Base-by-base conservation (phyloP, 441 rosid genomes). In the Eruca vesicaria region DNA sequence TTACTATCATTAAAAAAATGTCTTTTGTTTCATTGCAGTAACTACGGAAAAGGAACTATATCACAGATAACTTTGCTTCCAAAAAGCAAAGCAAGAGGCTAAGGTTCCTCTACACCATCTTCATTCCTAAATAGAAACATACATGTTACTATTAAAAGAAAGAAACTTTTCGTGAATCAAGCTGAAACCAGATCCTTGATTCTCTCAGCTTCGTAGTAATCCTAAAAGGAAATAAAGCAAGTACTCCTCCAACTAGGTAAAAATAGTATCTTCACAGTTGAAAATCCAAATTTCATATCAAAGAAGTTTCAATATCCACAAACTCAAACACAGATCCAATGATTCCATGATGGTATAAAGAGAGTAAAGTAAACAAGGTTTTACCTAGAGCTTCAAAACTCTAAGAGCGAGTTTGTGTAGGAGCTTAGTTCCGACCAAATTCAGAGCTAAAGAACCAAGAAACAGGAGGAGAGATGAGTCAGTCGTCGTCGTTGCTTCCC, bases 401-500 rank as follows among this genome's bases (percentile, higher is more conserved):
- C n/a, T 55, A 55, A 66, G 75, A 45, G 69, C 43, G 9, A 41
- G 21, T 58, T 35, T 43, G 69, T 19, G 78, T 9, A 63, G 6
- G 10, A 41, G 65, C 64, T 72, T 4, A 59, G 18, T 60, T 72
- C 59, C 63, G 65, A 72, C 66, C 65, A 61, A 64, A 35, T 6
- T 35, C 1, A 64, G 18, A 56, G 58, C 18, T 15, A 8, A 8
- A 32, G 35, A 36, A 28, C 31, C 31, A 28, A 28, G 31, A 28
- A 69, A 18, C 68, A 68, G 50, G 57, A n/a, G 21, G 68, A 58
- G 19, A 71, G 71, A 80, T 35, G 80, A 76, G 75, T 23, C 26
- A n/a, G n/a, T 68, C 74, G 80, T 76, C 83, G 77, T 76, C 74
- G 57, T 52, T 9, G 78, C 77, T 76, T 74, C 74, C 58, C 78